Evolutionary conservation across 2,329 filamentous ascomycete species (phyloP), one percentile per base, ranked within the genome.

Genomic region (Penicillium vulpinum): DNA sequence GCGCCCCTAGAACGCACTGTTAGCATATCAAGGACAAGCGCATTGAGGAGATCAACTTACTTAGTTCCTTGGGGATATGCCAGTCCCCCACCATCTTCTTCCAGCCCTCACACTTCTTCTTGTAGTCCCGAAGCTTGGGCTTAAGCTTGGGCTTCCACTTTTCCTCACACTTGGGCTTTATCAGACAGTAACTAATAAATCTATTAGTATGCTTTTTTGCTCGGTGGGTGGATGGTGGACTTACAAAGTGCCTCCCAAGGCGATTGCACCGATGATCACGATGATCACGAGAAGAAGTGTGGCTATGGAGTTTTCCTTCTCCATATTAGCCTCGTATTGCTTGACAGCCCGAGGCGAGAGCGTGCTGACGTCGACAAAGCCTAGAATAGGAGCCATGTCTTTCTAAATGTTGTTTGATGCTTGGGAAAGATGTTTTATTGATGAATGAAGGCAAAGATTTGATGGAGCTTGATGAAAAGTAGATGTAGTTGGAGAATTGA

Each of bases 351-450:
- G 48, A 43, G 21, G 28, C 18, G 36, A 24, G 5, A 33, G 16
- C 1, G 7, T 24, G 38, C 28, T 51, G 16, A 18, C 5, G 31
- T 39, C 26, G 13, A 8, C 31, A 46, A 18, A 16, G 13, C 21
- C 16, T 49, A 10, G 13, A 1, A 43, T 24, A 26, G 47, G 29
- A n/a, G 46, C 53, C 53, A 55, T 55, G 39, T 44, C n/a, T 35
- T 26, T 50, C n/a, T 31, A 50, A 22, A 13, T 3, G 9, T 18
- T 54, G 21, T 18, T 40, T 49, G 45, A 21, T 49, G 5, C 8
- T 28, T 18, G 39, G 21, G 16, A 28, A 47, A 46, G 5, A 22
- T 13, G 22, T 18, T 21, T 28, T 36, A 29, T 40, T 41, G 44
- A 33, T 35, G n/a, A 8, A 35, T 22, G 13, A 31, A 21, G 35